Evolutionary conservation across 805 yeast genomes (phyloP), one percentile per base, ranked within the genome.

Genomic region (Dipodascus geniculatus): DNA sequence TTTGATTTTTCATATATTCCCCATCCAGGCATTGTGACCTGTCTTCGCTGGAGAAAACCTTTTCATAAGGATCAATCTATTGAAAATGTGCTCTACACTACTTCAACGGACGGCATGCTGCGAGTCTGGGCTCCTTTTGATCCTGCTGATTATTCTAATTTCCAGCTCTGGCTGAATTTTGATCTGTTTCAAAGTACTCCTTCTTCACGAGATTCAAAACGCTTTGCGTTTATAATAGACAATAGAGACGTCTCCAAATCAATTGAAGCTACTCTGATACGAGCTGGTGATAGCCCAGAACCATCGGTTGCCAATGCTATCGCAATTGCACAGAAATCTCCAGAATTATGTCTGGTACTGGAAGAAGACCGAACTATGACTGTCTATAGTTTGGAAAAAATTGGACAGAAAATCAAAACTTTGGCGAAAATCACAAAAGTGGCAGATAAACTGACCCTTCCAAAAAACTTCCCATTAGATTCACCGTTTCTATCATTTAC

Each of bases 1-100:
- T 88, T 87, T 64, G 93, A 85, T 60, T 69, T 87, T 57, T 70
- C 80, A 0, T 82, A 85, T 60, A 68, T 88, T 22, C 74, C 79
- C n/a, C 95, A 86, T 62, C 80, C 83, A 1, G 63, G 74, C 1
- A 74, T 74, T 52, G 79, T 89, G 0, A 73, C 81, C 0, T 71
- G 72, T 33, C 64, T 83, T 42, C 71, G 82, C 53, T 85, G 91
- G 90, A 76, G 79, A 56, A 66, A 58, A 51, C 63, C 62, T 53
- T 67, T 60, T 58, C 70, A 64, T n/a, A 56, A 51, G 3, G 67
- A 68, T 2, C 71, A 70, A 33, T 60, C 66, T 4, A 74, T 71
- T 47, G 74, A 74, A 17, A 77, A 81, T 54, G 72, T 78, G 0
- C 68, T 89, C 3, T 88, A 83, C 63, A 80, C 96, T 0, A 60